Evolutionary conservation across 176 grass and related monocot genomes (phyloP), one percentile per base, ranked within the genome.

Genomic region (Luzula sylvatica): DNA sequence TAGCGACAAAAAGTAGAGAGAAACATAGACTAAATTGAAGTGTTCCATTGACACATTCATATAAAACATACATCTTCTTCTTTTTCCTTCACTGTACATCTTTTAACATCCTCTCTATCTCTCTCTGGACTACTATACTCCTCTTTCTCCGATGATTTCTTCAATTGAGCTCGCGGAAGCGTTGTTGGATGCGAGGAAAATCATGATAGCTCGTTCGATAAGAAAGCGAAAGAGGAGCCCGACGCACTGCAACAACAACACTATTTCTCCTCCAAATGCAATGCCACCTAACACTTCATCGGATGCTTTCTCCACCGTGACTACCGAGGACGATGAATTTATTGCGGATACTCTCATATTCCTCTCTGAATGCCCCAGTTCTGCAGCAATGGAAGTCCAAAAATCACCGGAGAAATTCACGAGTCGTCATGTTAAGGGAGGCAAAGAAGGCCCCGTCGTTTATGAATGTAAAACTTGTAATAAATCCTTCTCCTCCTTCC

Each of bases 401-500:
- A 13, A 3, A 55, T 0, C 24, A 8, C 40, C 41, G 56, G 68
- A 82, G 72, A 58, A 69, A 65, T 69, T 63, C 69, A 59, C 62
- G 12, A 76, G 67, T 62, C 69, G 66, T 1, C 69, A 46, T 73
- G 58, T 64, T 66, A 53, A 66, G 23, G 78, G 73, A 71, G 69
- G 67, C 6, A 67, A 40, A 53, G 46, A 67, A 30, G 52, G 67
- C 27, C 49, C 25, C 20, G 70, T 51, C 41, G 55, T 65, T 5
- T 87, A 75, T 51, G 58, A 72, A 40, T 94, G 88, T 72, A 87
- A 75, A 65, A 94, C 76, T 16, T 94, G 88, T 65, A 77, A 71
- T 55, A 94, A 87, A 51, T 72, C 78, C 52, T 95, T 88, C 72
- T 59, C 68, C 41, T 75, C 79, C 50, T 95, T 95, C 74, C 88